Conservation (phyloP, 2,329 filamentous ascomycete species). For the Hymenoscyphus infarciens region DNA sequence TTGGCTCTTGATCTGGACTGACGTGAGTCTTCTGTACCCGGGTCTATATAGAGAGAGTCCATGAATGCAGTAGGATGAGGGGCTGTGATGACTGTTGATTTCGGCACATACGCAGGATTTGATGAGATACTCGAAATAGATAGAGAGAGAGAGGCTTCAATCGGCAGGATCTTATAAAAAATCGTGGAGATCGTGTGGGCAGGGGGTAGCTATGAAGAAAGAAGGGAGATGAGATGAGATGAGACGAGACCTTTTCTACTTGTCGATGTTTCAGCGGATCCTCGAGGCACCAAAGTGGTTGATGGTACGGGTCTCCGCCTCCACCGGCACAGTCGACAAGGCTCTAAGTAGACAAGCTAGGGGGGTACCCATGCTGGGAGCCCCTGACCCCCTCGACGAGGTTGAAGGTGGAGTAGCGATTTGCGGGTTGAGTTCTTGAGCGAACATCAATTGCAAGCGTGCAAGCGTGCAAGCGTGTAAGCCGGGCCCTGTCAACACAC, state of each 20-base stretch:
- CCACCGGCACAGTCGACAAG: slow-evolving; percentile 27
- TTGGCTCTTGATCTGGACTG: slow-evolving; percentile 34
- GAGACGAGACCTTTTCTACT: slow-evolving; percentile 31
- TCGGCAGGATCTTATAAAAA: slow-evolving; percentile 24
- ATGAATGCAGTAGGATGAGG: slow-evolving; percentile 27
- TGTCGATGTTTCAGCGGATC: slow-evolving; percentile 28
- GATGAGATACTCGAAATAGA: slow-evolving; percentile 30
- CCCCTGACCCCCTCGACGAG: slow-evolving; percentile 3
- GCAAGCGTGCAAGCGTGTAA: neutral
- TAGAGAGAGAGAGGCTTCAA: slow-evolving; percentile 16
- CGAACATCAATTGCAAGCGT: slow-evolving; percentile 1
- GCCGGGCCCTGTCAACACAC: neutral
- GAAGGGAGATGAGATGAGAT: slow-evolving; percentile 23
- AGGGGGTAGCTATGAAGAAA: slow-evolving; percentile 16
- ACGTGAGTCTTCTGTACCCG: slow-evolving; percentile 33
- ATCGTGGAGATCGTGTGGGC: slow-evolving; percentile 22
- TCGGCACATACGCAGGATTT: slow-evolving; percentile 31
- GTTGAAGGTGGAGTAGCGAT: neutral
- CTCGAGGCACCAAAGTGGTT: slow-evolving; percentile 29
- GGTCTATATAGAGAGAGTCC: slow-evolving; percentile 35
- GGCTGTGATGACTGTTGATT: slow-evolving; percentile 31
- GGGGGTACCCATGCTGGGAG: neutral
- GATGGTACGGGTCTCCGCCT: slow-evolving; percentile 26
- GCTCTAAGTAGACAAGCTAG: slow-evolving; percentile 24
- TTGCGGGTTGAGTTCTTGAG: neutral